A percentile compares a stretch with the other conserved stretches of the same genome.
Evolutionary conservation across 345 rosid species (phyloP).

Genomic region (Anacardium occidentale): DNA sequence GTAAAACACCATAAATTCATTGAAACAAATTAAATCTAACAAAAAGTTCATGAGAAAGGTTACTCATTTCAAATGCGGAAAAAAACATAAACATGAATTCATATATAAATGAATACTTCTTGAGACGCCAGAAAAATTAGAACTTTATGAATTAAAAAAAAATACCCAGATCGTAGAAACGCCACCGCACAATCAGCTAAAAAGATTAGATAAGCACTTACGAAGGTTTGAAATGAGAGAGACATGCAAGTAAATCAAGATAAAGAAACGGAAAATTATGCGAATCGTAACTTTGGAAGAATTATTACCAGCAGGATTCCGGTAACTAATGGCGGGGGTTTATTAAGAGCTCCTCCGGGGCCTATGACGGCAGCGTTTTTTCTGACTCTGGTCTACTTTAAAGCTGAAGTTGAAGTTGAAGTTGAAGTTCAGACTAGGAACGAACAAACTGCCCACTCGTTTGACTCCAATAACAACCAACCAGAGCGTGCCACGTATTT

Average conservation of each 20-base stretch:
- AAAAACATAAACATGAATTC: neutral
- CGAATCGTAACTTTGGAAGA: neutral
- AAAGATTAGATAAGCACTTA: neutral
- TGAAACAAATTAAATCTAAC: neutral
- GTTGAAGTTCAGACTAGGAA: neutral
- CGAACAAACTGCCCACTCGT: too few relatives aligned
- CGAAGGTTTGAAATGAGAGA: neutral
- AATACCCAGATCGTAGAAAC: neutral
- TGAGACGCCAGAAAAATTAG: neutral
- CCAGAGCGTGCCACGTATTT: neutral
- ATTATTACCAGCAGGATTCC: neutral
- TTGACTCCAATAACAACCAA: too few relatives aligned
- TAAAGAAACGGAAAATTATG: neutral
- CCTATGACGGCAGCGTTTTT: neutral
- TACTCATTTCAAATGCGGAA: neutral
- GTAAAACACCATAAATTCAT: neutral
- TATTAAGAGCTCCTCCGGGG: neutral
- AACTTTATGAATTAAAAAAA: neutral
- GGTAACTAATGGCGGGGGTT: neutral
- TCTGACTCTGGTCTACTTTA: neutral
- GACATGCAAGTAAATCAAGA: neutral
- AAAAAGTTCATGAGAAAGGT: neutral
- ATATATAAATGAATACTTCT: neutral
- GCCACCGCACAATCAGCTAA: neutral
- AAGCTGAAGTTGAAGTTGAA: too few relatives aligned